Conservation (phyloP, 352 stramenopile species). For the Pythium plurisporium region DNA sequence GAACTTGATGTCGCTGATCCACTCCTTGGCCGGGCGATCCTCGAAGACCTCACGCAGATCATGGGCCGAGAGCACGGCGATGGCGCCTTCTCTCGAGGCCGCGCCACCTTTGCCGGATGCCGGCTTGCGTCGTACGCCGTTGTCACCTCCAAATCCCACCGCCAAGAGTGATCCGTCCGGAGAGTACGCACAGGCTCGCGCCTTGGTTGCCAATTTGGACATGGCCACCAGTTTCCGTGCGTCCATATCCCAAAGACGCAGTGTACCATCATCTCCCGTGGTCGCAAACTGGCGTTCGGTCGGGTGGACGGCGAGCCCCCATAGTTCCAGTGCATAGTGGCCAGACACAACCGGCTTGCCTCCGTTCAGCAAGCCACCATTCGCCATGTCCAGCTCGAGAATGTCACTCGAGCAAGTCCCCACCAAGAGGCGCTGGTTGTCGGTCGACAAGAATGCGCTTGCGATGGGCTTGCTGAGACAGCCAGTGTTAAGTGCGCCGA, state of each 20-base stretch:
- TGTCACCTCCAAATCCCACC: slow-evolving; percentile 72
- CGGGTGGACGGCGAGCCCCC: slow-evolving; percentile 76
- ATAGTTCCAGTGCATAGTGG: too few relatives aligned
- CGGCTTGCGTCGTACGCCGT: slow-evolving; percentile 37
- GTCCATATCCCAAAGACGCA: slow-evolving; percentile 80
- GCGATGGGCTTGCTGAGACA: too few relatives aligned
- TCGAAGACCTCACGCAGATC: slow-evolving; percentile 40
- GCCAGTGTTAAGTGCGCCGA: slow-evolving; percentile 21
- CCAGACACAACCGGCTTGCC: too few relatives aligned
- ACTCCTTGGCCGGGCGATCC: slow-evolving; percentile 62
- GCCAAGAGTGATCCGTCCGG: slow-evolving; percentile 82
- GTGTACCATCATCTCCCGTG: slow-evolving; percentile 67
- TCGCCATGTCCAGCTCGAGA: too few relatives aligned
- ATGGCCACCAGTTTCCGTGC: slow-evolving; percentile 48
- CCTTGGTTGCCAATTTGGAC: slow-evolving; percentile 35
- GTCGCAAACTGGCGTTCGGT: slow-evolving; percentile 65
- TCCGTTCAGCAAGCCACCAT: too few relatives aligned
- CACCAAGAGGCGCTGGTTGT: slow-evolving; percentile 67
- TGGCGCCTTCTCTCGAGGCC: slow-evolving; percentile 42
- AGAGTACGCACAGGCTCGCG: slow-evolving; percentile 82
- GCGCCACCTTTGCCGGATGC: slow-evolving; percentile 25
- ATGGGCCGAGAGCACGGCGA: slow-evolving; percentile 33
- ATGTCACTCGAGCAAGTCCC: too few relatives aligned
- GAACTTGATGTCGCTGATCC: slow-evolving; percentile 79
- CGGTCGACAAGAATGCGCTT: slow-evolving; percentile 82